Percentiles rank a stretch among this genome's conserved stretches.
These are phyloP conservation scores for Fusarium sp. DNA, from an alignment of 2,329 filamentous ascomycete species.

Conservation along the genomic window DNA sequence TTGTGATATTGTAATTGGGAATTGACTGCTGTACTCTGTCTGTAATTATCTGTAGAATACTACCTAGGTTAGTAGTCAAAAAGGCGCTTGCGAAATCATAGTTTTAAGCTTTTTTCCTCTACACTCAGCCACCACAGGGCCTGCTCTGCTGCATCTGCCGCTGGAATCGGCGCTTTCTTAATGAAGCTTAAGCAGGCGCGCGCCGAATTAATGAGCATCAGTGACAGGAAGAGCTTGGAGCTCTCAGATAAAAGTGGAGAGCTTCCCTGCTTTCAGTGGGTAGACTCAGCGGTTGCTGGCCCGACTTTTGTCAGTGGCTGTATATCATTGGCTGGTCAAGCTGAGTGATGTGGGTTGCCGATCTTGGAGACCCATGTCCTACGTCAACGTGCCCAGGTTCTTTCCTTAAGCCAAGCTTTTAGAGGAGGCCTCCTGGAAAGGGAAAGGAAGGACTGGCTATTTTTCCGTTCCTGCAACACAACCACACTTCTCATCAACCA, in stretches of 20 bases:
- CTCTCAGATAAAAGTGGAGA: conserved; percentile 26
- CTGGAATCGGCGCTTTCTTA: conserved; percentile 32
- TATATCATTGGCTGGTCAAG: not conserved
- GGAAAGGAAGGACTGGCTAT: conserved; percentile 4
- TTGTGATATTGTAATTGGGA: not conserved
- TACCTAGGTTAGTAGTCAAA: no score
- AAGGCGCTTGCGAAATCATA: conserved; percentile 16
- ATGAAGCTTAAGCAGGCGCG: conserved; percentile 20
- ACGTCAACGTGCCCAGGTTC: conserved; percentile 32
- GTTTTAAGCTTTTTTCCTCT: conserved; percentile 34
- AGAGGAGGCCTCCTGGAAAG: conserved; percentile 39
- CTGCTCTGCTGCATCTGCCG: not conserved
- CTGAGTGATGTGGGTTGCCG: not conserved
- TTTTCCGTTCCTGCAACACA: conserved; percentile 30
- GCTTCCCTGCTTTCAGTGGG: conserved; percentile 6
- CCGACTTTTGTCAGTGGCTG: conserved; percentile 4
- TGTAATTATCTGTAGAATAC: not conserved
- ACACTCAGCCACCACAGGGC: conserved; percentile 19
- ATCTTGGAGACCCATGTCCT: conserved; percentile 37
- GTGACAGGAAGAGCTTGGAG: conserved; percentile 37
- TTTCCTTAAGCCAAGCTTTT: conserved; percentile 18
- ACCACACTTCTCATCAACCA: conserved; percentile 17
- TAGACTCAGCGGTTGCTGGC: conserved; percentile 17
- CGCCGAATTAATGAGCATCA: conserved; percentile 34
- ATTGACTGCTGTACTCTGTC: not conserved